These are phyloP conservation scores for Melastoma malabathricum DNA, from an alignment of 345 rosid species.

Conservation along the genomic window DNA sequence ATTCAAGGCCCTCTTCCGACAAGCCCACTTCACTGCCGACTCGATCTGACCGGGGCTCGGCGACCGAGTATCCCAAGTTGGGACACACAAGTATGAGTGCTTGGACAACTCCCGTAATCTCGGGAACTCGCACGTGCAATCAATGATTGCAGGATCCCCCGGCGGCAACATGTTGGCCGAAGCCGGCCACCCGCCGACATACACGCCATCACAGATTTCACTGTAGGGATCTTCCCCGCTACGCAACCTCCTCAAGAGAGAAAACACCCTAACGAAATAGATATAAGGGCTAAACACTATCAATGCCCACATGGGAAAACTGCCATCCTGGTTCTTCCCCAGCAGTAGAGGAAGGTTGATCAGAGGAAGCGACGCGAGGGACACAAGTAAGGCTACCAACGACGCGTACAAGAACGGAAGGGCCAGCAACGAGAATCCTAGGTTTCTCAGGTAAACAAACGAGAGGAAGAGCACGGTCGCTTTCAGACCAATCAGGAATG, in stretches of 20 bases:
- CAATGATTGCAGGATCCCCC: conserved; percentile 54
- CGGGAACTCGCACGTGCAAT: conserved; percentile 68
- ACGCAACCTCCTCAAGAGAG: conserved; percentile 20
- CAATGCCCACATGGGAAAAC: conserved; percentile 42
- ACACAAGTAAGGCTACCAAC: conserved; percentile 18
- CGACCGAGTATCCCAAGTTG: conserved; percentile 72
- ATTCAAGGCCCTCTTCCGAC: conserved; percentile 46
- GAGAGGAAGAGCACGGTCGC: conserved; percentile 21
- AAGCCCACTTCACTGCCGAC: conserved; percentile 65
- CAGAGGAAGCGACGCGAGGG: conserved; percentile 31
- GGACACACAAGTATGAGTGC: conserved; percentile 42
- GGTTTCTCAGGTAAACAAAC: conserved; percentile 15
- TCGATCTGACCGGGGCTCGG: conserved; percentile 59
- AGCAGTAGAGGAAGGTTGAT: conserved; percentile 40
- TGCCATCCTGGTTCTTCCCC: conserved; percentile 50
- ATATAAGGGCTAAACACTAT: conserved; percentile 48
- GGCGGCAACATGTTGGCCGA: conserved; percentile 34
- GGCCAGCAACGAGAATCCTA: conserved; percentile 20
- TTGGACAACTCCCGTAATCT: conserved; percentile 25
- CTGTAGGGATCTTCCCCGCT: conserved; percentile 47
- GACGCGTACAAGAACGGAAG: conserved; percentile 44
- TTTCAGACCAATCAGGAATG: conserved; percentile 25
- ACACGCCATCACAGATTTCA: conserved; percentile 39
- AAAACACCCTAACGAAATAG: conserved; percentile 33
- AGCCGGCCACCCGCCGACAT: conserved; percentile 70